phyloP scores from a whole-genome alignment of 2,329 filamentous ascomycete genomes.

The Immersiporthe knoxdaviesiana region DNA sequence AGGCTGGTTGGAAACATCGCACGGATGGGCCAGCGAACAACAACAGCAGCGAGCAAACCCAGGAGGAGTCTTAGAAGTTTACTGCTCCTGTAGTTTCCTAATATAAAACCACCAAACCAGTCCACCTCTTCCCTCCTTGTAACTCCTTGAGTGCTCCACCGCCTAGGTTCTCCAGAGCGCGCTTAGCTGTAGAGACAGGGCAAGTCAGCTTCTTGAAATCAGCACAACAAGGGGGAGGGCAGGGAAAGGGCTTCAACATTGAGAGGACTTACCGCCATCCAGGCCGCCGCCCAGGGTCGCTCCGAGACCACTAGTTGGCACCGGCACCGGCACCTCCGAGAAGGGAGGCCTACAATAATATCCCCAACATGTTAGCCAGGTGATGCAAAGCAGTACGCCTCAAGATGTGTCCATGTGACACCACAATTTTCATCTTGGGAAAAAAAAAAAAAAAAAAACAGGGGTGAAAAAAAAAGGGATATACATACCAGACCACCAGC shows the following conservation, averaged over 20 bases:
- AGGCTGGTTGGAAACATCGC: slow-evolving; percentile 11
- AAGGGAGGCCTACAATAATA: background rate
- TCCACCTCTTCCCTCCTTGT: background rate
- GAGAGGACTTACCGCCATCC: background rate
- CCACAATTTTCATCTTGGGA: too few relatives aligned
- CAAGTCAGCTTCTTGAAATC: background rate
- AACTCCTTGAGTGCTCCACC: background rate
- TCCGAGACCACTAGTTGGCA: slow-evolving; percentile 4
- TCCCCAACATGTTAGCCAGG: background rate
- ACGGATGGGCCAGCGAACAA: background rate
- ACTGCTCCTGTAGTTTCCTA: background rate
- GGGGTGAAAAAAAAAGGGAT: too few relatives aligned
- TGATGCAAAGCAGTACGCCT: too few relatives aligned
- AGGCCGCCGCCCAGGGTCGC: slow-evolving; percentile 13
- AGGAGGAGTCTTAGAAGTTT: background rate
- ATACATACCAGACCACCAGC: slow-evolving; percentile 12
- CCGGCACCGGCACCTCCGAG: slow-evolving; percentile 14
- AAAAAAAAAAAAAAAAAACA: too few relatives aligned
- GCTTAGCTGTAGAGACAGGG: background rate
- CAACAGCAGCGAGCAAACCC: background rate
- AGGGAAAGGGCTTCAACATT: background rate
- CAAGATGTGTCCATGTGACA: too few relatives aligned
- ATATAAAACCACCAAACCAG: background rate
- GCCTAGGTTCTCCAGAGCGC: background rate
- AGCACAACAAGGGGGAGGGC: background rate